These are phyloP conservation scores for Vitis rupestris DNA, from an alignment of 164 flowering plant species.

Conservation along the genomic window DNA sequence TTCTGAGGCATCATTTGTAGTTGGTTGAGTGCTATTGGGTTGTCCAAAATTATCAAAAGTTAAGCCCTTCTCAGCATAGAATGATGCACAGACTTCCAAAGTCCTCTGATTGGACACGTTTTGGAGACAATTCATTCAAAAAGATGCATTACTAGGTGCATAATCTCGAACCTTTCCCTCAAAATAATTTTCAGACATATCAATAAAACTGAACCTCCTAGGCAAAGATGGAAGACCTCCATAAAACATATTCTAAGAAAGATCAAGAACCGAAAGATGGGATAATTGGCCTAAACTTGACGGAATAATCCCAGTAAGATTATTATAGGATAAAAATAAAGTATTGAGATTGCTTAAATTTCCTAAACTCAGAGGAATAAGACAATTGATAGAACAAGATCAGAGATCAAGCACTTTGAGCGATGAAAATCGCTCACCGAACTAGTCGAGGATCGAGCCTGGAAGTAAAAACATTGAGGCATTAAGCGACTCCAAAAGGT, in stretches of 20 bases:
- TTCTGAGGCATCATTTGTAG: slow-evolving; percentile 19
- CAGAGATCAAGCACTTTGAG: slow-evolving; percentile 1
- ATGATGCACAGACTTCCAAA: slow-evolving; percentile 45
- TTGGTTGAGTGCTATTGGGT: slow-evolving; percentile 36
- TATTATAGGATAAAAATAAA: slow-evolving; percentile 44
- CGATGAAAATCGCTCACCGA: too few relatives aligned
- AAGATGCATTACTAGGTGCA: slow-evolving; percentile 32
- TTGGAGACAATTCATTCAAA: slow-evolving; percentile 67
- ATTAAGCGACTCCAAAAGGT: too few relatives aligned
- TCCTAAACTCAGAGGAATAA: slow-evolving; percentile 49
- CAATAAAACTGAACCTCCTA: slow-evolving; percentile 22
- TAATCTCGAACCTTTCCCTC: slow-evolving; percentile 42
- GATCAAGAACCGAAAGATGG: slow-evolving; percentile 50
- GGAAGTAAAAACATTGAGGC: too few relatives aligned
- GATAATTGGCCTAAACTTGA: slow-evolving; percentile 44
- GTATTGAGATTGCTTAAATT: slow-evolving; percentile 36
- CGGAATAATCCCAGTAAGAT: slow-evolving; percentile 48
- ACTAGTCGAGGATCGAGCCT: too few relatives aligned
- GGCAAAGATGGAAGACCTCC: slow-evolving; percentile 31
- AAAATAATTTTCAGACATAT: slow-evolving; percentile 43
- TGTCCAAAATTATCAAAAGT: slow-evolving; percentile 68
- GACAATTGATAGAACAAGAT: slow-evolving; percentile 41
- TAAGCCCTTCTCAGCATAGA: slow-evolving; percentile 56
- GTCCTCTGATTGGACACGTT: slow-evolving; percentile 54
- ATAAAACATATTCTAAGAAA: slow-evolving; percentile 42